Conservation (phyloP, 208 protist genomes). For the Vickermania ingenoplastis region DNA sequence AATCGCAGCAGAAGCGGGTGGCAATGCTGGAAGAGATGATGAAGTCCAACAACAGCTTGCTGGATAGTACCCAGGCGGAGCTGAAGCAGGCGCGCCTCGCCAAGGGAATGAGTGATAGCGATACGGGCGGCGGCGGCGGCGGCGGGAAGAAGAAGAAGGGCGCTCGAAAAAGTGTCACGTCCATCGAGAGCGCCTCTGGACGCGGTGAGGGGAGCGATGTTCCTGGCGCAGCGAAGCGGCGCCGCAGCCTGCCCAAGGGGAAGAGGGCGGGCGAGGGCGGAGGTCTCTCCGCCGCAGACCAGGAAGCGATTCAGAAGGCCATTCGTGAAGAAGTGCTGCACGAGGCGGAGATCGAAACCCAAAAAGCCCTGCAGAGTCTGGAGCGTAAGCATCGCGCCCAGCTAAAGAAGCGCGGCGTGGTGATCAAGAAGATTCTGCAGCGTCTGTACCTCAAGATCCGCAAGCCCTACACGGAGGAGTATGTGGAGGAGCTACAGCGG, state of each 20-base stretch:
- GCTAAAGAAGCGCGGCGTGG: conserved; percentile 2
- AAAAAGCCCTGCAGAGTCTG: neutral
- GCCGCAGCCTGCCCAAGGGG: neutral
- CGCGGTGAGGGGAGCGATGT: neutral
- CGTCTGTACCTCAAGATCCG: conserved; percentile 29
- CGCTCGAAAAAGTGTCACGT: neutral
- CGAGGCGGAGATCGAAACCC: neutral
- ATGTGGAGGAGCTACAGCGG: conserved; percentile 23
- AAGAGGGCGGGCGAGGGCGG: neutral
- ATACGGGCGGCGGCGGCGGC: neutral
- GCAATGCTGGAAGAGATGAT: conserved; percentile 44
- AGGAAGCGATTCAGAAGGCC: neutral
- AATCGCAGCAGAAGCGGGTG: conserved; percentile 34
- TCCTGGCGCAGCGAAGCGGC: neutral
- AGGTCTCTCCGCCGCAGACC: neutral
- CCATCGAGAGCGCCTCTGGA: neutral
- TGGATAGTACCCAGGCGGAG: neutral
- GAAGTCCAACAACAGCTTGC: conserved; percentile 17
- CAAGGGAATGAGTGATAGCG: neutral
- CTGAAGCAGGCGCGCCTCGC: neutral
- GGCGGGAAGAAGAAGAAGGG: neutral
- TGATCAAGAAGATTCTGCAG: conserved; percentile 10
- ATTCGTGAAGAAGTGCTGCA: neutral
- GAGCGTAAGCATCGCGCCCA: neutral
- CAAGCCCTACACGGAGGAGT: conserved; percentile 23